These are phyloP conservation scores for Xylaria longipes DNA, from an alignment of 495 filamentous ascomycete species.

Conservation along the genomic window DNA sequence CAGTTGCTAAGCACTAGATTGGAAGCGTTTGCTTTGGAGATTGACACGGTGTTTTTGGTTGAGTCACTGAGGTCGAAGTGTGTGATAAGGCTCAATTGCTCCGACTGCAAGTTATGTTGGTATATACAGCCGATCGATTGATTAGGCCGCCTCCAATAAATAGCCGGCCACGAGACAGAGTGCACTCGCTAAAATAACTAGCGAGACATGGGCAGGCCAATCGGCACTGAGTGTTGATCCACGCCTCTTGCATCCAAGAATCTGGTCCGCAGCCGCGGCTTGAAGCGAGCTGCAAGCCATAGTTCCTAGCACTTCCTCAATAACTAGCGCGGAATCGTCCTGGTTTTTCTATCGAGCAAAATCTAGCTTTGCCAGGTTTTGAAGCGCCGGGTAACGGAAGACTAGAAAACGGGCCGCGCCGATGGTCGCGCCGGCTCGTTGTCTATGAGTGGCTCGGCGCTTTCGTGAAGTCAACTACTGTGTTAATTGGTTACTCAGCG, in stretches of 20 bases:
- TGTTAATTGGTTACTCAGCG: not conserved
- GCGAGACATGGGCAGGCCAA: constrained; percentile 6
- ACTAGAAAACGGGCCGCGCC: constrained; percentile 1
- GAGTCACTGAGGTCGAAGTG: not conserved
- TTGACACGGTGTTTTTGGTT: not conserved
- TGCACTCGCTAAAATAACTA: constrained; percentile 6
- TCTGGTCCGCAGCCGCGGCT: constrained; percentile 15
- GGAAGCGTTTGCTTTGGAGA: not conserved
- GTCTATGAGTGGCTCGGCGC: not conserved
- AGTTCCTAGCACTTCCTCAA: not conserved
- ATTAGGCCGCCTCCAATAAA: constrained; percentile 12
- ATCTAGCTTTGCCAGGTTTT: constrained; percentile 23
- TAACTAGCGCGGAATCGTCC: constrained; percentile 3
- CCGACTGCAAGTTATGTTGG: constrained; percentile 5
- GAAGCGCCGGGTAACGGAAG: constrained; percentile 12
- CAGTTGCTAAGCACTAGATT: not conserved
- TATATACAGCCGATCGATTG: constrained; percentile 7
- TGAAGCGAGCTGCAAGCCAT: constrained; percentile 15
- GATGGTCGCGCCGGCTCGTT: constrained; percentile 13
- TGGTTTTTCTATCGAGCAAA: not conserved
- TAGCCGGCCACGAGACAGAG: constrained; percentile 18
- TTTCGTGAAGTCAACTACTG: not conserved
- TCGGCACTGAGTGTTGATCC: constrained; percentile 16
- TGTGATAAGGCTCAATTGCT: constrained; percentile 5
- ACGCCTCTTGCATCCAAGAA: constrained; percentile 15